A percentile compares a stretch with the other conserved stretches of the same genome.
These are phyloP conservation scores for Dalbergia cochinchinensis DNA, from an alignment of 306 rosid genomes.

Conservation along the genomic window DNA sequence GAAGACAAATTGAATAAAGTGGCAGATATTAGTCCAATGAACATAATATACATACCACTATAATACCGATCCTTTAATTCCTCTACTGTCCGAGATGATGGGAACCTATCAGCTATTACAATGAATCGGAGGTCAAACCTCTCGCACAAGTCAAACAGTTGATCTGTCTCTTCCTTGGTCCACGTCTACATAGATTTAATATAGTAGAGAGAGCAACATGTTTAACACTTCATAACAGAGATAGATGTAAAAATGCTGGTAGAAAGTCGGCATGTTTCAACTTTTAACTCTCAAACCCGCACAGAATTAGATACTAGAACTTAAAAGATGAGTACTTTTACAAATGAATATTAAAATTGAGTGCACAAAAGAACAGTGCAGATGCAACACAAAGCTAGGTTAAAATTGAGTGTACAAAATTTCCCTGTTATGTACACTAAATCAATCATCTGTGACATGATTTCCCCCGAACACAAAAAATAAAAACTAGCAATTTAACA, in stretches of 20 bases:
- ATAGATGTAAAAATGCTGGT: slow-evolving; percentile 15
- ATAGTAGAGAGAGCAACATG: slow-evolving; percentile 29
- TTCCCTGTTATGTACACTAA: not conserved
- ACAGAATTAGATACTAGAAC: not conserved
- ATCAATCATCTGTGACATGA: not conserved
- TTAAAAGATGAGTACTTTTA: not conserved
- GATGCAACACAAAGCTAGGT: not conserved
- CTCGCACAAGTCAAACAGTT: slow-evolving; percentile 83
- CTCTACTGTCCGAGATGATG: slow-evolving; percentile 80
- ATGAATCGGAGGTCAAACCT: slow-evolving; percentile 90
- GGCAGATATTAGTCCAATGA: slow-evolving; percentile 29
- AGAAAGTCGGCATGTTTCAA: not conserved
- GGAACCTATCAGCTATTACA: slow-evolving; percentile 92
- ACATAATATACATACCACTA: slow-evolving; percentile 63
- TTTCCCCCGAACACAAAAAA: not conserved
- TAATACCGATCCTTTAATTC: slow-evolving; percentile 95
- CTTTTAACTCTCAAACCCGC: slow-evolving; percentile 1
- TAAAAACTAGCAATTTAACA: not conserved
- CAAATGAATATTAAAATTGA: not conserved
- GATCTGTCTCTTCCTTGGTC: slow-evolving; percentile 97
- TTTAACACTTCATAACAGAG: slow-evolving; percentile 21
- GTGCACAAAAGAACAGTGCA: not conserved
- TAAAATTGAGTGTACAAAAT: not conserved
- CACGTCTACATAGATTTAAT: slow-evolving; percentile 61
- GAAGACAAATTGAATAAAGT: slow-evolving; percentile 27